Evolutionary conservation across 1,284 basidiomycete species (phyloP), one percentile per base, ranked within the genome.

Genomic region (Sporisorium sorghi): DNA sequence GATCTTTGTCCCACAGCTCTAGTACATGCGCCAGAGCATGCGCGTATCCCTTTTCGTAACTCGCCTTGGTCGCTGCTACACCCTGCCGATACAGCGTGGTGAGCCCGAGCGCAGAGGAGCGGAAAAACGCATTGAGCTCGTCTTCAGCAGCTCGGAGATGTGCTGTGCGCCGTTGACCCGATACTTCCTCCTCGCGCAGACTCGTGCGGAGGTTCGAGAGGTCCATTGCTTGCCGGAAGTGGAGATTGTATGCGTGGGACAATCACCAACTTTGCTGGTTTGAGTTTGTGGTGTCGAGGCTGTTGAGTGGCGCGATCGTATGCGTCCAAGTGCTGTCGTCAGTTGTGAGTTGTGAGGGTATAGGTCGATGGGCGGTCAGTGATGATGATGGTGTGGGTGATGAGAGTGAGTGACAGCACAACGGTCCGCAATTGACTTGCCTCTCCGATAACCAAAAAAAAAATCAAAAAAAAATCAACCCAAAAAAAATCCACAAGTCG

Each of bases 1-100:
- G 51, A 53, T 75, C 72, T 17, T 56, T 60, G 3, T 69, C 58
- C 62, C 71, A 64, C n/a, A 76, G 28, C 28, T 76, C 74, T n/a
- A 76, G 43, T 17, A 76, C 66, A 47, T 76, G 70, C 21, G 62
- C 62, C 30, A 76, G 30, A 14, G 70, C 74, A 57, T 76, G 66
- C 24, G 60, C 59, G 28, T 76, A 76, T 0, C 74, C 74, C 21
- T 65, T 72, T 21, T 73, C 67, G 26, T 68, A 74, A 17, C 66
- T 67, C 6, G 62, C 28, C 21, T 70, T 73, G 17, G 46, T 57
- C 23, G 55, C 59, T 17, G 63, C 58, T 28, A 76, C 64, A 10
- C 71, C 66, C 24, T 73, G 61, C 1, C 71, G 28, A 23, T 76
- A 76, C 1, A 76, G 62, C 9, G 70, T 74, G 17, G 74, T 76